A percentile compares a stretch with the other conserved stretches of the same genome.
Evolutionary conservation across 2,329 filamentous ascomycete genomes (phyloP).

Genomic region (Sclerotinia spermophila): DNA sequence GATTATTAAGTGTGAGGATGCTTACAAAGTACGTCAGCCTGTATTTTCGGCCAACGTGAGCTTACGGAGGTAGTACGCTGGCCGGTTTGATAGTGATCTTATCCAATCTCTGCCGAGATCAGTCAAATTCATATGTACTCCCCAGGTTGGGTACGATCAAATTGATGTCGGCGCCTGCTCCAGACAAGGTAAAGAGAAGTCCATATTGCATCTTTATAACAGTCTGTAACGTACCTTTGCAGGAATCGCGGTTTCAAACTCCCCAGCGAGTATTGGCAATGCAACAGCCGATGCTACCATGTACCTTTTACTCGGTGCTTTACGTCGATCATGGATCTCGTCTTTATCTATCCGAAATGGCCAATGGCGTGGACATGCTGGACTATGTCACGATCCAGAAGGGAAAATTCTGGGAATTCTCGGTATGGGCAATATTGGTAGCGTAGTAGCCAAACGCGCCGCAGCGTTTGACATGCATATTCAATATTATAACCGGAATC

Average conservation of each 20-base stretch:
- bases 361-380: slow-evolving; percentile 56
- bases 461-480: slow-evolving; percentile 71
- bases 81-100: slow-evolving; percentile 65
- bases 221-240: slow-evolving; percentile 29
- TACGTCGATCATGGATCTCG: slow-evolving; percentile 63
- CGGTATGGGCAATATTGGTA: slow-evolving; percentile 81
- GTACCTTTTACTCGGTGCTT: slow-evolving; percentile 74
- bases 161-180: slow-evolving; percentile 70
- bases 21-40: neutral
- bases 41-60: no score
- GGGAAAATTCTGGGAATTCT: slow-evolving; percentile 74
- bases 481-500: slow-evolving; percentile 68
- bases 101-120: slow-evolving; percentile 51
- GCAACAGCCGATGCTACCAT: slow-evolving; percentile 76
- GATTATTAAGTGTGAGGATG: neutral
- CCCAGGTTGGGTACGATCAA: slow-evolving; percentile 78
- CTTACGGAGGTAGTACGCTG: slow-evolving; percentile 36
- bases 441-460: slow-evolving; percentile 68
- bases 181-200: slow-evolving; percentile 13
- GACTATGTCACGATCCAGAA: slow-evolving; percentile 63
- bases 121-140: slow-evolving; percentile 56
- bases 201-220: neutral
- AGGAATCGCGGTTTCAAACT: slow-evolving; percentile 68
- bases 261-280: slow-evolving; percentile 71
- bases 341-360: slow-evolving; percentile 54